A percentile compares a stretch with the other conserved stretches of the same genome.
phyloP scores from a whole-genome alignment of 1,284 basidiomycete species.

The Moniliophthora roreri region DNA sequence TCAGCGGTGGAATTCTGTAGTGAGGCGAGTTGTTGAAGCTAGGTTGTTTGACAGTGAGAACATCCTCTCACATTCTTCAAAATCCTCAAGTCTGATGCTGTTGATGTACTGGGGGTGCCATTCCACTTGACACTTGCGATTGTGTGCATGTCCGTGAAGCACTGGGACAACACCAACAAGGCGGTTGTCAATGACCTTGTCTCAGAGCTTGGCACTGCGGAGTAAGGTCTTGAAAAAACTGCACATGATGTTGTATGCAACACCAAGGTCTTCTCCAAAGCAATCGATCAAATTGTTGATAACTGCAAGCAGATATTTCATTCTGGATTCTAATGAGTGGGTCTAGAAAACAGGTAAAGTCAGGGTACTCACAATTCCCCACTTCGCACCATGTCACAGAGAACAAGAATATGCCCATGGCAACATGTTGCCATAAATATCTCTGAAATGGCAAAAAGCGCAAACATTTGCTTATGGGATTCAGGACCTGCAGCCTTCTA shows the following conservation, averaged over 20 bases:
- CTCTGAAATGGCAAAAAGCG: conserved; percentile 20
- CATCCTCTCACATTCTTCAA: conserved; percentile 29
- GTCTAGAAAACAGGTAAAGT: background rate
- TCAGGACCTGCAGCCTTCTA: conserved; percentile 34
- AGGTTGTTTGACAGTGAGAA: conserved; percentile 31
- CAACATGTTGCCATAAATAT: conserved; percentile 32
- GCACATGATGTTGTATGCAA: conserved; percentile 9
- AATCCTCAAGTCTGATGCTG: conserved; percentile 33
- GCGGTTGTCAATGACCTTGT: conserved; percentile 23
- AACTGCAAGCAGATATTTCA: conserved; percentile 10
- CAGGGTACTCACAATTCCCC: conserved; percentile 31
- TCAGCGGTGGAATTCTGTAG: conserved; percentile 26
- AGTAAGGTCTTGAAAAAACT: background rate
- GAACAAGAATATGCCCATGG: conserved; percentile 30
- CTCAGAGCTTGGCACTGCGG: conserved; percentile 14
- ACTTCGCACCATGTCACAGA: conserved; percentile 34
- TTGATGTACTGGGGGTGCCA: conserved; percentile 29
- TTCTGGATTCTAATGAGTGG: background rate
- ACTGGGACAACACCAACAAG: conserved; percentile 19
- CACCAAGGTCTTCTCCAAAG: background rate
- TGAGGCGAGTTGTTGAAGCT: conserved; percentile 21
- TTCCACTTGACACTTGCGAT: conserved; percentile 28
- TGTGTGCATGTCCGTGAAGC: conserved; percentile 33
- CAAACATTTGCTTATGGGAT: conserved; percentile 4
- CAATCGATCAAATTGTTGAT: background rate